Conservation (phyloP, 345 rosid genomes). For the Murraya koenigii region DNA sequence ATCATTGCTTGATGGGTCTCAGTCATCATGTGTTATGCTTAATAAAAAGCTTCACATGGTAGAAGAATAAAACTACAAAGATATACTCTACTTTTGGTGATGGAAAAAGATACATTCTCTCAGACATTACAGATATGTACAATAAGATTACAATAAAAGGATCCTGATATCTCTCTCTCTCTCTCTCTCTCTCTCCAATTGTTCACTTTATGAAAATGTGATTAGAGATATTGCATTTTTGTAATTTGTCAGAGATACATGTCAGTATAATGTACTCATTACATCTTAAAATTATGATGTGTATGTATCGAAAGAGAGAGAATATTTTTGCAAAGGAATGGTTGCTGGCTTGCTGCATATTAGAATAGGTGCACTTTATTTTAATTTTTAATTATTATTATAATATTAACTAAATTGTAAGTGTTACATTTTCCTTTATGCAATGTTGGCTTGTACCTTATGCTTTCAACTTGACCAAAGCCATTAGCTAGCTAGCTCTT, state of each 20-base stretch:
- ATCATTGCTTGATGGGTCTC: slow-evolving; percentile 23
- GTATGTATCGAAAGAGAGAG: background rate
- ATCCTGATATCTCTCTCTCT: background rate
- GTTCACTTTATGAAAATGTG: background rate
- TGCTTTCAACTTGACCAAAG: slow-evolving; percentile 17
- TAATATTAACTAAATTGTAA: background rate
- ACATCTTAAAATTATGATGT: slow-evolving; percentile 3
- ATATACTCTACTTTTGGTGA: slow-evolving; percentile 29
- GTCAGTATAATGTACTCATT: slow-evolving; percentile 5
- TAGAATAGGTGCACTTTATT: slow-evolving; percentile 16
- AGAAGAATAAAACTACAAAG: slow-evolving; percentile 20
- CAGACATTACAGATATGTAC: background rate
- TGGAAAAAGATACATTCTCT: slow-evolving; percentile 15
- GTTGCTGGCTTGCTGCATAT: slow-evolving; percentile 4
- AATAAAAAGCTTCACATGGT: slow-evolving; percentile 29
- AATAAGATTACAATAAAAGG: background rate
- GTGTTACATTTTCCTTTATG: slow-evolving; percentile 7
- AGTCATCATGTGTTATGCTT: background rate
- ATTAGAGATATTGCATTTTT: background rate
- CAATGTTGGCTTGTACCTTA: slow-evolving; percentile 22
- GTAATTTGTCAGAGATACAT: slow-evolving; percentile 3
- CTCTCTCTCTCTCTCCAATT: too few relatives aligned
- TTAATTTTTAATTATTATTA: background rate
- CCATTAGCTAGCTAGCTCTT: slow-evolving; percentile 15
- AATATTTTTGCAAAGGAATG: slow-evolving; percentile 28